Conservation (phyloP, 1,284 basidiomycete species). For the Ustilago cynodontis region DNA sequence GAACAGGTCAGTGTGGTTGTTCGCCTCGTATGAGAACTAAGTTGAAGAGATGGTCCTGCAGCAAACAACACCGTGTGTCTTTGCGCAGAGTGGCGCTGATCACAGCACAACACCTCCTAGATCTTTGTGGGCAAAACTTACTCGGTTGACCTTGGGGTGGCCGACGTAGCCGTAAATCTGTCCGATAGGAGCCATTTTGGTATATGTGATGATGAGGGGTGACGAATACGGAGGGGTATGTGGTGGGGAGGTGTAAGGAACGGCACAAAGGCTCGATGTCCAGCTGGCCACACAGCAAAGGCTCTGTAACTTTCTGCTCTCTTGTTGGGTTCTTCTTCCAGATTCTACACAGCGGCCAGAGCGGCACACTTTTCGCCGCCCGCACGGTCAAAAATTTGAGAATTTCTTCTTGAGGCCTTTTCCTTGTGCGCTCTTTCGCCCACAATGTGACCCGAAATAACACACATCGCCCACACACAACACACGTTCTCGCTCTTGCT, state of each 20-base stretch:
- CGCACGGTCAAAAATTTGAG: constrained; percentile 5
- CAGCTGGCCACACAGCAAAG: not conserved
- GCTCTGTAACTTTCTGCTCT: not conserved
- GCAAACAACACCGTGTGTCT: too few species aligned
- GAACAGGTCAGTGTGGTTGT: not conserved
- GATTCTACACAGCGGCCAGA: constrained; percentile 8
- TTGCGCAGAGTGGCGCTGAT: too few species aligned
- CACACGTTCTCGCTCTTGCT: too few species aligned
- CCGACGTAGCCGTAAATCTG: constrained; percentile 61
- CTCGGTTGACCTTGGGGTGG: constrained; percentile 55
- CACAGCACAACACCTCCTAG: too few species aligned
- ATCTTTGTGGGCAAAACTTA: constrained; percentile 12
- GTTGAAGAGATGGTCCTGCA: too few species aligned
- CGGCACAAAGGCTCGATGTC: not conserved
- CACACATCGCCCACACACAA: too few species aligned
- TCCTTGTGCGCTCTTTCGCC: not conserved
- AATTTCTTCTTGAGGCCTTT: constrained; percentile 2
- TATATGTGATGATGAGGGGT: constrained; percentile 15
- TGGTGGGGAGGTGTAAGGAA: constrained; percentile 10
- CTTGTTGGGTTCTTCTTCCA: constrained; percentile 17
- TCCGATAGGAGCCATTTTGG: constrained; percentile 66
- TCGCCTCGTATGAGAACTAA: too few species aligned
- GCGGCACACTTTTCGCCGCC: constrained; percentile 1
- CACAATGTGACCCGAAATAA: not conserved
- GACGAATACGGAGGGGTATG: constrained; percentile 33